Evolutionary conservation across 306 rosid genomes (phyloP), one percentile per base, ranked within the genome.

Genomic region (Malus asiatica): DNA sequence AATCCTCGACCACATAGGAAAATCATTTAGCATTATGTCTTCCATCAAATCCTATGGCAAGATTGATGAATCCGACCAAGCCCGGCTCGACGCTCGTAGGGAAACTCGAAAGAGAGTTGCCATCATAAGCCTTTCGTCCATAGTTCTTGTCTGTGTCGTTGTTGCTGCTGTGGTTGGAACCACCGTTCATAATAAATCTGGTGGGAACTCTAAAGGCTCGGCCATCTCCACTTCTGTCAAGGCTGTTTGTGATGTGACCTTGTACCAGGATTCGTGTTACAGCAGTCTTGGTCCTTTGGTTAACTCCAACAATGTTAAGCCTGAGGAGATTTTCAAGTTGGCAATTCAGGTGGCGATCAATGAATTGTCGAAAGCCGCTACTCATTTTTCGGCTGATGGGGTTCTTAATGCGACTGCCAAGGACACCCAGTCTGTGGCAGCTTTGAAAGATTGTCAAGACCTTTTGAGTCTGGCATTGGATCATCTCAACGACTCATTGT

Each of bases 161-260:
- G 76, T 85, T 23, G 93, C 83, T 10, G 82, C 84, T 6, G 88
- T 88, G 0, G 69, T 85, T 9, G 93, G 87, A 64, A 81, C 80
- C 35, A 29, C 78, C 42, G 68, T 61, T 44, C 73, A 58, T 4
- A 78, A 70, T 13, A 27, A 27, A 53, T 70, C 80, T 4, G 67
- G 57, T 16, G 74, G 68, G 11, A 45, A 38, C 13, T 27, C 64
- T 15, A 11, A 18, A 8, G 6, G 55, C 40, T 16, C 5, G 20
- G 55, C 20, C 64, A 51, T 84, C 52, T 66, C 88, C 1, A 58
- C 82, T 76, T 82, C 93, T 0, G 77, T 90, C 69, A 93, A 80
- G 77, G 97, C 96, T 8, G 79, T 93, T 66, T 93, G 96, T 72
- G 88, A 88, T 9, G 84, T 87, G 48, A 93, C 98, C 4, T 35